These are phyloP conservation scores for Pichia occidentalis DNA, from an alignment of 805 yeast species.

Conservation along the genomic window DNA sequence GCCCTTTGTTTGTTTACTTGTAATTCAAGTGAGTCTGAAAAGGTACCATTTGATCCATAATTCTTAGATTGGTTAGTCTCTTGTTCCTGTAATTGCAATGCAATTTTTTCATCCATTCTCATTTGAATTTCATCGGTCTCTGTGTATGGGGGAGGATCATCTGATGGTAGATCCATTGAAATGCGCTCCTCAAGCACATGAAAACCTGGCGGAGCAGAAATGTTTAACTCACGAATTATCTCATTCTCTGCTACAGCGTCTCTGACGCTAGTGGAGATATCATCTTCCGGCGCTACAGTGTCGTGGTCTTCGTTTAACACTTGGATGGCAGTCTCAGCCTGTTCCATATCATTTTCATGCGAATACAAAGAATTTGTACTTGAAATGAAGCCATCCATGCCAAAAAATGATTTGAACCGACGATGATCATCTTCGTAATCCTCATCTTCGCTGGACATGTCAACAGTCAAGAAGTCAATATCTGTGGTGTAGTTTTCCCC, in stretches of 20 bases:
- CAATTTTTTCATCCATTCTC: too few relatives aligned
- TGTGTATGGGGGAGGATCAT: slow-evolving; percentile 11
- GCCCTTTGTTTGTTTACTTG: too few relatives aligned
- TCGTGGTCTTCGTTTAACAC: too few relatives aligned
- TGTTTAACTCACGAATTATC: neutral
- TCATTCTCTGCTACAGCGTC: too few relatives aligned
- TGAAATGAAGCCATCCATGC: neutral
- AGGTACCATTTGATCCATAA: neutral
- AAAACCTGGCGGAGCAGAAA: neutral
- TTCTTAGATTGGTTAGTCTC: neutral
- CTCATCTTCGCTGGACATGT: slow-evolving; percentile 9
- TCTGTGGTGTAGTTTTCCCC: too few relatives aligned
- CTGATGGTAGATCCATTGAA: neutral
- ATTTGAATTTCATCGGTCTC: slow-evolving; percentile 3
- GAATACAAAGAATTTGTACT: too few relatives aligned
- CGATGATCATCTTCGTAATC: slow-evolving; percentile 6
- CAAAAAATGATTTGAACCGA: slow-evolving; percentile 8
- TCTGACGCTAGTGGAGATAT: too few relatives aligned
- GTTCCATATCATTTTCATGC: too few relatives aligned
- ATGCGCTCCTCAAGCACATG: too few relatives aligned
- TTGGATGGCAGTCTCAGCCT: too few relatives aligned
- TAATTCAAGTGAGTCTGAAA: too few relatives aligned
- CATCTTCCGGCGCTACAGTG: too few relatives aligned
- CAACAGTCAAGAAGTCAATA: slow-evolving; percentile 4
- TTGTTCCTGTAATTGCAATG: neutral